Conservation (phyloP, 2,329 filamentous ascomycete genomes). For the Arthroderma sp. region DNA sequence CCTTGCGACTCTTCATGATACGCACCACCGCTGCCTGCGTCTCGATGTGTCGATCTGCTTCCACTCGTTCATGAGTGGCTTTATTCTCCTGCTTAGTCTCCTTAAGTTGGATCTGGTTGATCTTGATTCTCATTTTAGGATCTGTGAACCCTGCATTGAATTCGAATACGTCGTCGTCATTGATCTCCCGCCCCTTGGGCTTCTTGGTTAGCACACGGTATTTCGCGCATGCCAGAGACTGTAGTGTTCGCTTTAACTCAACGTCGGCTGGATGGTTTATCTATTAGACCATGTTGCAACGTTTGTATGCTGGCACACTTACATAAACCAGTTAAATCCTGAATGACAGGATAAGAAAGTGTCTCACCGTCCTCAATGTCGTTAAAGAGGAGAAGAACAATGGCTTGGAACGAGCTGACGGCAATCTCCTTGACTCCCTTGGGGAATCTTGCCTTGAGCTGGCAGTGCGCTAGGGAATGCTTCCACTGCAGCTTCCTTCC, state of each 20-base stretch:
- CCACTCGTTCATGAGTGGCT: slow-evolving; percentile 80
- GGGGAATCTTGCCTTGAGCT: slow-evolving; percentile 67
- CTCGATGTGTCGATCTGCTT: slow-evolving; percentile 83
- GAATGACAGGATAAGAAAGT: slow-evolving; percentile 63
- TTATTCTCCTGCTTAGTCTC: slow-evolving; percentile 93
- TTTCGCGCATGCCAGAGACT: slow-evolving; percentile 88
- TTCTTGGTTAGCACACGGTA: slow-evolving; percentile 71
- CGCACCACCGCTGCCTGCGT: slow-evolving; percentile 93
- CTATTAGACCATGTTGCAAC: neutral
- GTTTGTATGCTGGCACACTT: slow-evolving; percentile 19
- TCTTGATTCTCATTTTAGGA: slow-evolving; percentile 82
- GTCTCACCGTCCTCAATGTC: slow-evolving; percentile 47
- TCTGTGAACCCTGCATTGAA: slow-evolving; percentile 68
- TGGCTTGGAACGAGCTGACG: slow-evolving; percentile 82
- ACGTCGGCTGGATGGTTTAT: slow-evolving; percentile 40
- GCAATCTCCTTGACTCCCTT: slow-evolving; percentile 76
- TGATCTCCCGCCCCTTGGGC: slow-evolving; percentile 72
- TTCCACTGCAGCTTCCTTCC: slow-evolving; percentile 84
- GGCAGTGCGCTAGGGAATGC: slow-evolving; percentile 80
- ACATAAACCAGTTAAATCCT: slow-evolving; percentile 59
- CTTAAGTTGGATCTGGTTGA: slow-evolving; percentile 96
- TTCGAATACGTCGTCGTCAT: slow-evolving; percentile 64
- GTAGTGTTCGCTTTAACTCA: slow-evolving; percentile 79
- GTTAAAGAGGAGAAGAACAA: slow-evolving; percentile 86
- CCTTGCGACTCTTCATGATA: slow-evolving; percentile 92